phyloP scores from a whole-genome alignment of 2,329 filamentous ascomycete genomes.

The Pestalotiopsis sp. region DNA sequence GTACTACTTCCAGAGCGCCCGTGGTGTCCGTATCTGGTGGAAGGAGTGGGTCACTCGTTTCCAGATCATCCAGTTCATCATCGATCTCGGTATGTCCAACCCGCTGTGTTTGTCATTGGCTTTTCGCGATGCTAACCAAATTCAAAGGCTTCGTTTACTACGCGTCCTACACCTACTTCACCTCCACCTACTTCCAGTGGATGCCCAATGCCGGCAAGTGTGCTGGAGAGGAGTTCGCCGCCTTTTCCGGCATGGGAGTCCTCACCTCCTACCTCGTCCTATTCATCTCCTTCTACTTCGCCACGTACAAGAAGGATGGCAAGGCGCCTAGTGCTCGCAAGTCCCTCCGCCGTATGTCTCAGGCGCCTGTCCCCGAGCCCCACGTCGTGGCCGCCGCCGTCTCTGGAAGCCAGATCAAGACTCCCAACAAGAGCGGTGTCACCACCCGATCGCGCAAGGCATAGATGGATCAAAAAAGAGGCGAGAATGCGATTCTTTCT shows the following conservation, averaged over 20 bases:
- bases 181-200: slow-evolving; percentile 83
- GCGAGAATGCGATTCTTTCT: slow-evolving; percentile 12
- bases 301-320: slow-evolving; percentile 88
- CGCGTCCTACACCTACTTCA: slow-evolving; percentile 98
- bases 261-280: slow-evolving; percentile 94
- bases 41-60: slow-evolving; percentile 99
- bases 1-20: slow-evolving; percentile 99
- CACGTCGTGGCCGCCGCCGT: slow-evolving; percentile 69
- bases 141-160: slow-evolving; percentile 91
- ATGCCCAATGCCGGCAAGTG: slow-evolving; percentile 85
- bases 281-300: slow-evolving; percentile 98
- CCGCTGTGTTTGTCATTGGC: neutral
- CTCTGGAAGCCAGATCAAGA: slow-evolving; percentile 53
- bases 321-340: slow-evolving; percentile 83
- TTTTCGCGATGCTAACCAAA: slow-evolving; percentile 17
- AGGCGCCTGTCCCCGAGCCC: slow-evolving; percentile 77
- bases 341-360: slow-evolving; percentile 67
- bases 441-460: slow-evolving; percentile 73
- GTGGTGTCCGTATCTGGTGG: slow-evolving; percentile 97
- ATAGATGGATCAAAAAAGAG: slow-evolving; percentile 38
- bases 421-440: slow-evolving; percentile 60
- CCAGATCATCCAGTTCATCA: slow-evolving; percentile 96
- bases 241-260: slow-evolving; percentile 88
- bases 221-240: slow-evolving; percentile 95
- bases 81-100: slow-evolving; percentile 78